These are phyloP conservation scores for Fusarium kyushuense DNA, from an alignment of 2,329 filamentous ascomycete species.

Conservation along the genomic window DNA sequence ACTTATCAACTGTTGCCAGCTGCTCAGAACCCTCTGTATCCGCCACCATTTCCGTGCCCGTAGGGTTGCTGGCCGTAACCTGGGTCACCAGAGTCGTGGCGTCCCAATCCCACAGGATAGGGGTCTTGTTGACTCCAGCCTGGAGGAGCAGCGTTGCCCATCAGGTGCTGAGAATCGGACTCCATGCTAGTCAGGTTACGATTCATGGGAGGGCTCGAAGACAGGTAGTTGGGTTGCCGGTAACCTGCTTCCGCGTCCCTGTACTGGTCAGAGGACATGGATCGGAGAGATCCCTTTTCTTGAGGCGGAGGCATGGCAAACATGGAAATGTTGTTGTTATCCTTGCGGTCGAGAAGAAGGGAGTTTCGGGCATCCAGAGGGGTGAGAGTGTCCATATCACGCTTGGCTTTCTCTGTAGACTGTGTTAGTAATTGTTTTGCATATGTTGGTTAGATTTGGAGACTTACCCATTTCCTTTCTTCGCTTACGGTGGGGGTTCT, in stretches of 20 bases:
- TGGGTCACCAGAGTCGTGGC: slow-evolving; percentile 38
- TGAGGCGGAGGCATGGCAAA: slow-evolving; percentile 59
- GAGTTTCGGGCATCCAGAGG: slow-evolving; percentile 89
- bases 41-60: slow-evolving; percentile 43
- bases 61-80: slow-evolving; percentile 44
- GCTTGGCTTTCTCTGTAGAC: slow-evolving; percentile 77
- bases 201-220: slow-evolving; percentile 48
- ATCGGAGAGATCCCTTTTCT: slow-evolving; percentile 50
- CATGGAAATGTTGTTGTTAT: slow-evolving; percentile 54
- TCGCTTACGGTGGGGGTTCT: slow-evolving; percentile 90
- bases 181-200: slow-evolving; percentile 56
- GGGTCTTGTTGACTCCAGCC: slow-evolving; percentile 48
- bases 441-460: not conserved
- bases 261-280: slow-evolving; percentile 53
- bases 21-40: slow-evolving; percentile 46
- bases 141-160: slow-evolving; percentile 57
- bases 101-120: slow-evolving; percentile 30
- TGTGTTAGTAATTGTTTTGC: slow-evolving; percentile 43
- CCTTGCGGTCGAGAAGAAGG: slow-evolving; percentile 75
- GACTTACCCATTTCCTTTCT: slow-evolving; percentile 89
- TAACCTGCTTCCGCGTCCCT: slow-evolving; percentile 43
- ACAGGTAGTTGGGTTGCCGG: slow-evolving; percentile 36
- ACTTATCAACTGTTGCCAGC: slow-evolving; percentile 20
- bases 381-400: slow-evolving; percentile 84
- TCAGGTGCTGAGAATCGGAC: slow-evolving; percentile 54